Evolutionary conservation across 2,329 filamentous ascomycete genomes (phyloP).

Genomic region (Orbilia oligospora): DNA sequence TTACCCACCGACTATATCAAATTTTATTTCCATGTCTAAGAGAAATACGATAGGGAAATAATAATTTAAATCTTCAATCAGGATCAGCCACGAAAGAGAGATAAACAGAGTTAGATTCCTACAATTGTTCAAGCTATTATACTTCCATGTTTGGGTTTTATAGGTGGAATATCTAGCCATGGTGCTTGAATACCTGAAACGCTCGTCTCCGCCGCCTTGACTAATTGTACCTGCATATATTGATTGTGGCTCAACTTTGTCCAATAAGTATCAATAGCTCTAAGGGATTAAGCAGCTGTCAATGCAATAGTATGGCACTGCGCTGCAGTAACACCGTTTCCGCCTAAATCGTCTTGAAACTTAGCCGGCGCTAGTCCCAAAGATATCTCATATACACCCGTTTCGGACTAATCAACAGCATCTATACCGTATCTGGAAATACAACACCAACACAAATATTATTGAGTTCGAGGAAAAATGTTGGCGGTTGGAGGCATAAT

Average conservation of each 20-base stretch:
- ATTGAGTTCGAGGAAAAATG: too few relatives aligned
- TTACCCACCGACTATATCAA: too few relatives aligned
- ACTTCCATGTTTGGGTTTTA: background rate
- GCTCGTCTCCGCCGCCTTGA: conserved; percentile 35
- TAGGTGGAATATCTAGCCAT: conserved; percentile 17
- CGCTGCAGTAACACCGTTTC: background rate
- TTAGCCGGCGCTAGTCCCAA: background rate
- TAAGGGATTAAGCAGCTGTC: conserved; percentile 8
- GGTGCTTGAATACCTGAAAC: conserved; percentile 25
- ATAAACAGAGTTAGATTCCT: too few relatives aligned
- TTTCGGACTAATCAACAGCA: background rate
- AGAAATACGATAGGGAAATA: too few relatives aligned
- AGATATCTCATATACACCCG: background rate
- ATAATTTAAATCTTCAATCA: too few relatives aligned
- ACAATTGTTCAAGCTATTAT: too few relatives aligned
- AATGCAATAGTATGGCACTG: background rate
- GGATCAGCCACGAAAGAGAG: too few relatives aligned
- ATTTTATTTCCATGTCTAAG: too few relatives aligned
- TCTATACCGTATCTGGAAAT: background rate
- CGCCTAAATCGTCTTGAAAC: background rate
- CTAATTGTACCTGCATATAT: conserved; percentile 19
- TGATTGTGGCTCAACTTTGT: background rate
- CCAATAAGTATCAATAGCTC: background rate
- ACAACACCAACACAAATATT: conserved; percentile 18
- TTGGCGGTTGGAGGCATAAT: conserved; percentile 12